A percentile compares a stretch with the other conserved stretches of the same genome.
Evolutionary conservation across 2,329 filamentous ascomycete genomes (phyloP).

Genomic region (Xylaria sp.): DNA sequence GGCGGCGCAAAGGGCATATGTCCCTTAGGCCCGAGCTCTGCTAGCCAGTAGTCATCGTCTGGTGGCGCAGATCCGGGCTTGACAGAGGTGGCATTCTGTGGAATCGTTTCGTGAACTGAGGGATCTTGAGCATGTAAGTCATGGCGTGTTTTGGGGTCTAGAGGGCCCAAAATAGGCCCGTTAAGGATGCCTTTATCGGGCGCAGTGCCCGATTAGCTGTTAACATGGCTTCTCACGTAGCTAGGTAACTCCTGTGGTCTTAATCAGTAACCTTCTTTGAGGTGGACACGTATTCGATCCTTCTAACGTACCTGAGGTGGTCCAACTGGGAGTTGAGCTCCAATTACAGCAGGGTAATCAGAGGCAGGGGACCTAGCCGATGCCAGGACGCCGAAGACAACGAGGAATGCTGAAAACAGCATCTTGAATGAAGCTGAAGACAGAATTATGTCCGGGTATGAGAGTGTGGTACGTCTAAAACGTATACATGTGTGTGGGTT

Average conservation of each 20-base stretch:
- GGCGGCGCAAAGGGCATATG: slow-evolving; percentile 7
- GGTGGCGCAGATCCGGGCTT: neutral
- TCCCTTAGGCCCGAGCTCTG: neutral
- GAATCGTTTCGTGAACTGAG: neutral
- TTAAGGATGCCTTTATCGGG: slow-evolving; percentile 13
- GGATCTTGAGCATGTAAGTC: neutral
- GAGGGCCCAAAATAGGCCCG: neutral
- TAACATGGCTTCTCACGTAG: slow-evolving; percentile 19
- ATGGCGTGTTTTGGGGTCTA: neutral
- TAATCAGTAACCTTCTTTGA: neutral
- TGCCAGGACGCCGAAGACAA: neutral
- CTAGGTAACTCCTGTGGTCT: neutral
- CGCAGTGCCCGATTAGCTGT: slow-evolving; percentile 14
- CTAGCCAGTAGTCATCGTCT: neutral
- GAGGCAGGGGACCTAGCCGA: neutral
- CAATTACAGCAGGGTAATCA: neutral
- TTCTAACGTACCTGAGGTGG: neutral
- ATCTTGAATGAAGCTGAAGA: too few species aligned
- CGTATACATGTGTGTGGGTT: too few species aligned
- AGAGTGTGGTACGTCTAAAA: too few species aligned
- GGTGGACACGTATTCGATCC: neutral
- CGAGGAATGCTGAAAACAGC: neutral
- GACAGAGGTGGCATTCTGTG: neutral
- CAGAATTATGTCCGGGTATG: too few species aligned
- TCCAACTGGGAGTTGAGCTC: neutral